Evolutionary conservation across 352 stramenopile species (phyloP), one percentile per base, ranked within the genome.

Genomic region (Albugo laibachii): DNA sequence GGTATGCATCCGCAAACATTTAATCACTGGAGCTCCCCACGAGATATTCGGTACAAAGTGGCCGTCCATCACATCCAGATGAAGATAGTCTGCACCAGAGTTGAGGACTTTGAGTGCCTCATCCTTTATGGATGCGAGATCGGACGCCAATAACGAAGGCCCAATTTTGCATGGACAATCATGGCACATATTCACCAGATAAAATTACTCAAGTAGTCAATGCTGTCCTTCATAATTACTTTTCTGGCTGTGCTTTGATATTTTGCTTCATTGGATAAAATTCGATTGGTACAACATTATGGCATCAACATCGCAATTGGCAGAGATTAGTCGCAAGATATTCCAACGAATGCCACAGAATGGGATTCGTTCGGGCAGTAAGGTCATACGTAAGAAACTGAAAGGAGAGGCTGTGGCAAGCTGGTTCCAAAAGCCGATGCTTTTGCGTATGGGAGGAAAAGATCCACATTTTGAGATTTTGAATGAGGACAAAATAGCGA

Each of bases 21-120:
- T 92, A 66, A 98, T 96, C 20, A 99, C 87, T 5, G 92, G 92
- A 11, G 94, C 73, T 3, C 95, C 95, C 72, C 95, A 97, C 19
- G 85, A 95, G 50, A 98, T 91, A 63, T 96, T 97, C 44, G 87
- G 89, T 41, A 99, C 93, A 60, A 98, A 99, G 63, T 98, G 93
- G 36, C 94, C 93, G 66, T 98, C 93, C 93, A 98, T 98, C 36
- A 98, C 83, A 67, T 98, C 94, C 55, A 98, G 58, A 61, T 98
- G 94, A 31, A 98, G 66, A 65, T 94, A 97, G 66, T 97, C 88
- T 39, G 92, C 92, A 18, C 92, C 91, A 0, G 78, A 71, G 8
- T 62, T 59, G 36, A 96, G 62, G n/a, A 97, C 81, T 49, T 89
- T 80, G 31, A 86, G 65, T 15, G 83, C 66, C 59, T 98, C 92